These are phyloP conservation scores for Candida arabinofermentans DNA, from an alignment of 805 yeast genomes.

Conservation along the genomic window DNA sequence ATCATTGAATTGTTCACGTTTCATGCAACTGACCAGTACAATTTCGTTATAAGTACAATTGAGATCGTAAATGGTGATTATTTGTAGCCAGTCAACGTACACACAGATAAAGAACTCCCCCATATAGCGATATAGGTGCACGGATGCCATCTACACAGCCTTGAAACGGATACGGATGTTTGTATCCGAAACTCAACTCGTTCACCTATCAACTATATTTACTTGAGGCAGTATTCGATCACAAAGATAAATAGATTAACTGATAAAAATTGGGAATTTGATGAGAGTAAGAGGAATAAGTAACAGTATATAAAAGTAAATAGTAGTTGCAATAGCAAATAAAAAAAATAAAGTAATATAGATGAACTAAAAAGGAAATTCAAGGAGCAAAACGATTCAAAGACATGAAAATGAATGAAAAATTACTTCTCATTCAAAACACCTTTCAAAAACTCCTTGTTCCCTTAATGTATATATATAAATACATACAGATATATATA, in stretches of 20 bases:
- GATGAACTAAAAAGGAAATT: slow-evolving; percentile 1
- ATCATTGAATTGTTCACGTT: not conserved
- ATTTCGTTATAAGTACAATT: not conserved
- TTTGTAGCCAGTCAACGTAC: no score
- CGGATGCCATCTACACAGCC: no score
- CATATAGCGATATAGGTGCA: no score
- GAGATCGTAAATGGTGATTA: no score
- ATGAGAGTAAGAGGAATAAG: not conserved
- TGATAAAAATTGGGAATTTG: slow-evolving; percentile 2
- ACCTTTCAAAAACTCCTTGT: not conserved
- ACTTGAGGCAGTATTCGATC: no score
- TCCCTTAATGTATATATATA: not conserved
- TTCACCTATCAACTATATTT: no score
- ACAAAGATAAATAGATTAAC: slow-evolving; percentile 2
- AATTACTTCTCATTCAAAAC: not conserved
- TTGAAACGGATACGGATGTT: no score
- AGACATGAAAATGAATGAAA: not conserved
- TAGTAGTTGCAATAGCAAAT: no score
- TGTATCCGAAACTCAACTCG: no score
- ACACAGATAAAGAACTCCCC: no score
- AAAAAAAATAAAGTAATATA: not conserved
- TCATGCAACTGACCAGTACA: not conserved
- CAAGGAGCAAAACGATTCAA: not conserved
- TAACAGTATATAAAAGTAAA: not conserved
- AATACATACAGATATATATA: no score